Conservation (phyloP, 257 asterid species). For the Euphrasia confusa region DNA sequence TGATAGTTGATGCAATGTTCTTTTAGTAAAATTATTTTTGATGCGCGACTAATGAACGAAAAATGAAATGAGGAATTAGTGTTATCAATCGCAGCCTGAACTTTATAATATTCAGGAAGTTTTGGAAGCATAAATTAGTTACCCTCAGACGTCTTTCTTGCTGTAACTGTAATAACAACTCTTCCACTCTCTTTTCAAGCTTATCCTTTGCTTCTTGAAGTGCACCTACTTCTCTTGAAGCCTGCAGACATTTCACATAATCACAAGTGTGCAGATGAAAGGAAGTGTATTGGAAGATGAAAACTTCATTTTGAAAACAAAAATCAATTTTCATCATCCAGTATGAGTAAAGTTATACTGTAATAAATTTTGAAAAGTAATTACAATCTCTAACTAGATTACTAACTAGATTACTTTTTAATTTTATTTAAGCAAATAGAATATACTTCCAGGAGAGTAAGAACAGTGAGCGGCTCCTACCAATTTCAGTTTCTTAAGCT, state of each 20-base stretch:
- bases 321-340: slow-evolving; percentile 1
- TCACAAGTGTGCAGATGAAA: slow-evolving; percentile 17
- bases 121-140: slow-evolving; percentile 25
- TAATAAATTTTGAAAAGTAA: not conserved
- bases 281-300: slow-evolving; percentile 11
- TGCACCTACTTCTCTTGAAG: slow-evolving; percentile 72
- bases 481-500: slow-evolving; percentile 74
- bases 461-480: slow-evolving; percentile 32
- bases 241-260: slow-evolving; percentile 39
- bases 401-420: not conserved
- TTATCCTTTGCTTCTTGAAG: slow-evolving; percentile 77
- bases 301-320: not conserved
- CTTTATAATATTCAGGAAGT: not conserved
- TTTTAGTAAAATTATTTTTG: not conserved
- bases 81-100: too few species aligned
- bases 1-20: not conserved
- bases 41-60: not conserved
- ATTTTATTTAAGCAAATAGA: not conserved
- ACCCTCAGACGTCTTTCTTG: slow-evolving; percentile 79
- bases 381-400: not conserved
- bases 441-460: slow-evolving; percentile 14
- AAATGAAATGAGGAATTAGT: not conserved
- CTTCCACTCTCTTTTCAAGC: slow-evolving; percentile 82
- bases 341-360: not conserved
- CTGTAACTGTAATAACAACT: slow-evolving; percentile 61